A percentile compares a stretch with the other conserved stretches of the same genome.
These are phyloP conservation scores for Aechmea fasciata DNA, from an alignment of 176 grass and related monocot genomes.

Conservation along the genomic window DNA sequence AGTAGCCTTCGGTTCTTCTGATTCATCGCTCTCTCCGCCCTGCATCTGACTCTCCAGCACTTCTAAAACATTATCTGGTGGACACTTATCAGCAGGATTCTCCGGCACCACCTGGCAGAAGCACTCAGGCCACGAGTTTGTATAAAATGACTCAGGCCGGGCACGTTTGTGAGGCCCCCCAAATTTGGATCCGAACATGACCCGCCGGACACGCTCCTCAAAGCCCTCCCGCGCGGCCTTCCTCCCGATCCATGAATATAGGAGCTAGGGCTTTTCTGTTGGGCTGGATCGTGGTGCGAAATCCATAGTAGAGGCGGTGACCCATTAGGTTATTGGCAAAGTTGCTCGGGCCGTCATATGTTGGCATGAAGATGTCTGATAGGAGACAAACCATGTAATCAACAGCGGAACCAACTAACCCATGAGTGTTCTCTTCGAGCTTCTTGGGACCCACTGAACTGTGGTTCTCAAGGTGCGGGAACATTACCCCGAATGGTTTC, in stretches of 20 bases:
- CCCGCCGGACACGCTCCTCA: conserved; percentile 57
- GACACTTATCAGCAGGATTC: conserved; percentile 51
- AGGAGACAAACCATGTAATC: conserved; percentile 98
- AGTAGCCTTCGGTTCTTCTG: conserved; percentile 23
- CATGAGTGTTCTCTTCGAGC: conserved; percentile 61
- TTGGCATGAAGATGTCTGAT: conserved; percentile 91
- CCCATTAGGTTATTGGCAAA: conserved; percentile 99
- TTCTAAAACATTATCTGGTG: conserved; percentile 54
- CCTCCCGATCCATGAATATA: conserved; percentile 73
- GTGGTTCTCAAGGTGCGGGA: conserved; percentile 68
- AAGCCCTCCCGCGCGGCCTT: conserved; percentile 48
- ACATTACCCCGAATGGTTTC: conserved; percentile 71
- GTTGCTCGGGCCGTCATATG: conserved; percentile 92
- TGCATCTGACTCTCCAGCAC: conserved; percentile 55
- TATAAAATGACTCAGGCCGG: conserved; percentile 75
- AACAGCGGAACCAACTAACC: conserved; percentile 70
- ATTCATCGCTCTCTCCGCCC: conserved; percentile 27
- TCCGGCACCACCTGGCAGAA: conserved; percentile 65
- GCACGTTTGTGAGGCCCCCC: conserved; percentile 68
- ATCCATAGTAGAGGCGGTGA: conserved; percentile 86
- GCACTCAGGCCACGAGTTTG: conserved; percentile 94
- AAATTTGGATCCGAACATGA: conserved; percentile 71
- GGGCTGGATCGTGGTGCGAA: conserved; percentile 75
- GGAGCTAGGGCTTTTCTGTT: conserved; percentile 80
- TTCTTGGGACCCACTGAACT: conserved; percentile 58